Percentiles rank a stretch among this genome's conserved stretches.
Conservation (phyloP, 148 eudicot species). For the Rhododendron williamsianum region DNA sequence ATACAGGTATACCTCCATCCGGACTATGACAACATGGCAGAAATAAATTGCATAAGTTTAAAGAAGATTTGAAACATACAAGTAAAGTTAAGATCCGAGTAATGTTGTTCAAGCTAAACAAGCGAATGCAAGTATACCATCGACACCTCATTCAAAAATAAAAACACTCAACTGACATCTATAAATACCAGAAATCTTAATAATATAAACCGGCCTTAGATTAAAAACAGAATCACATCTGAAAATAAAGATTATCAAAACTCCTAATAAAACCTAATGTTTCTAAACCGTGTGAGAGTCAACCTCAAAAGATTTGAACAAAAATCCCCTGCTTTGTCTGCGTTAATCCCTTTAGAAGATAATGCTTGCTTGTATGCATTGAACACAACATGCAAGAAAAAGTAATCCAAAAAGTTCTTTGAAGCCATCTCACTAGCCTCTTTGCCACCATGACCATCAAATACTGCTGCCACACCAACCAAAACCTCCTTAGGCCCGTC, state of each 20-base stretch:
- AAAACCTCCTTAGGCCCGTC: neutral
- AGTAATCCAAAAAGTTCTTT: neutral
- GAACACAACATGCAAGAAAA: neutral
- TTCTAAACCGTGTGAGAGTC: neutral
- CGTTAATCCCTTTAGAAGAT: neutral
- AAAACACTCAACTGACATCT: neutral
- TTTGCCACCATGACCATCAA: neutral
- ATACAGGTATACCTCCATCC: neutral
- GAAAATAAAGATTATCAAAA: neutral
- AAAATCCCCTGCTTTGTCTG: neutral
- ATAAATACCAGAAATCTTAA: neutral
- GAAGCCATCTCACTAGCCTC: slow-evolving; percentile 5
- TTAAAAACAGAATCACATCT: neutral
- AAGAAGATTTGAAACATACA: neutral
- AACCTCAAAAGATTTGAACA: neutral
- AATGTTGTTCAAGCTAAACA: neutral
- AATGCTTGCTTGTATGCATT: neutral
- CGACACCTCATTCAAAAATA: neutral
- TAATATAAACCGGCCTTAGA: neutral
- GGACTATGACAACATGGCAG: neutral
- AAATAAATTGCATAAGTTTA: neutral
- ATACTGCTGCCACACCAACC: neutral
- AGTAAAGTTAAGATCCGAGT: neutral
- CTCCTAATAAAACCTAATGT: neutral
- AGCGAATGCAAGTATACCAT: neutral